Conservation (phyloP, 805 yeast genomes). For the Kluyveromyces lactis region DNA sequence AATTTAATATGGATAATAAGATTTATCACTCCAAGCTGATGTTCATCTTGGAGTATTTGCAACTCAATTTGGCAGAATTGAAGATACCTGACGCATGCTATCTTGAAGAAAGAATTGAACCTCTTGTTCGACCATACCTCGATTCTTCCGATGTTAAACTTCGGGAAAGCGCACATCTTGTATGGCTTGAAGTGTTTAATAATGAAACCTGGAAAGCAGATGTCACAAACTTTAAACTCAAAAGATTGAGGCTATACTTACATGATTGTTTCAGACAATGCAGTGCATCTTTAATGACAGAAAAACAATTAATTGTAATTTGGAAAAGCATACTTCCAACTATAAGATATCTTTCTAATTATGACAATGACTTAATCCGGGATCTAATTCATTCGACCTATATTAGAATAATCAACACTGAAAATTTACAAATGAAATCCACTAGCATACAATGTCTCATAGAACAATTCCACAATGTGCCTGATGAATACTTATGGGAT, state of each 20-base stretch:
- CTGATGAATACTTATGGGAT: constrained; percentile 8
- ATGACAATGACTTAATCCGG: constrained; percentile 14
- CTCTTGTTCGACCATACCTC: constrained; percentile 9
- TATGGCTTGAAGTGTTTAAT: constrained; percentile 13
- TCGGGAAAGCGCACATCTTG: constrained; percentile 20
- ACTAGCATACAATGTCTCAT: constrained; percentile 18
- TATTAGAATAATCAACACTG: constrained; percentile 10
- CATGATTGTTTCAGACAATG: constrained; percentile 13
- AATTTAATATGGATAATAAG: constrained; percentile 10
- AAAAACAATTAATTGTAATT: constrained; percentile 16
- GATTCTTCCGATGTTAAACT: constrained; percentile 9
- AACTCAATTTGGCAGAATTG: constrained; percentile 10
- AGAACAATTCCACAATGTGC: constrained; percentile 14
- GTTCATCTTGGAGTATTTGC: constrained; percentile 18
- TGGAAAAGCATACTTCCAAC: constrained; percentile 12
- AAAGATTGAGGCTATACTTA: constrained; percentile 11
- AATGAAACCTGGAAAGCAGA: constrained; percentile 4
- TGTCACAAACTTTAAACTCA: constrained; percentile 13
- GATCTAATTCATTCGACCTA: constrained; percentile 17
- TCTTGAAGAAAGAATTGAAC: constrained; percentile 8
- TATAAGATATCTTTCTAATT: constrained; percentile 6
- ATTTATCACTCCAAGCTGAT: constrained; percentile 17
- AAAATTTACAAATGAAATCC: constrained; percentile 7
- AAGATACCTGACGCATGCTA: constrained; percentile 3
- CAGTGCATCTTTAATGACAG: constrained; percentile 8